Evolutionary conservation across 176 grass and related monocot genomes (phyloP), one percentile per base, ranked within the genome.

Genomic region (Oryza punctata): DNA sequence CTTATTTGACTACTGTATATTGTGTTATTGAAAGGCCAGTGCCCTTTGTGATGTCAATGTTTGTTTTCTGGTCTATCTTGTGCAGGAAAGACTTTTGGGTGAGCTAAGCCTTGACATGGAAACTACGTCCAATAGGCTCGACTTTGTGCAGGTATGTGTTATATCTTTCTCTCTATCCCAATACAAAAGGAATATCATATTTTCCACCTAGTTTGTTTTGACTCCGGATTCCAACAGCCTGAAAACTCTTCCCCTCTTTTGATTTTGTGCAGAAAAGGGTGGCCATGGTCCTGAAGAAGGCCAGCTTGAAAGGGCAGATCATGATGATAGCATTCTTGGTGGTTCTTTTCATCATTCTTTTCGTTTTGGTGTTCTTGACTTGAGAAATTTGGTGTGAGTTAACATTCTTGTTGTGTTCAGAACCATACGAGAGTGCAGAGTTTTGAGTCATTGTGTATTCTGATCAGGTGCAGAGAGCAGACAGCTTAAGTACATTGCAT

Each of bases 281-380:
- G 75, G 91, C 96, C 27, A 95, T 95, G 96, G 91, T 98, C 32
- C 89, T 98, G 85, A 95, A 95, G 85, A 98, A 98, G 83, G 89
- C 91, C 6, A 86, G 87, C 60, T 85, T 65, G 41, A 98, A 95
- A 85, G 89, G 91, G 54, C 96, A 95, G 73, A 84, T 94, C 81
- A 85, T 95, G 89, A 92, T 94, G 83, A 95, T 94, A 73, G 89
- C 85, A 18, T 94, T 98, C 88, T 85, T 95, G 46, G 78, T 93
- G 46, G 44, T 98, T 79, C 96, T 98, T 63, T 92, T 98, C 81
- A 91, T 98, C 47, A 82, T 93, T 84, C 96, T 98, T 88, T 98
- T 98, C 57, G 78, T 98, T 77, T 79, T 98, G 72, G 96, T 95
- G 15, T 98, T 95, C 73, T 87, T 98, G 64, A 95, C 91, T 25